Base-by-base conservation (phyloP, 352 stramenopile genomes). In the Halophytophthora polymorphica region DNA sequence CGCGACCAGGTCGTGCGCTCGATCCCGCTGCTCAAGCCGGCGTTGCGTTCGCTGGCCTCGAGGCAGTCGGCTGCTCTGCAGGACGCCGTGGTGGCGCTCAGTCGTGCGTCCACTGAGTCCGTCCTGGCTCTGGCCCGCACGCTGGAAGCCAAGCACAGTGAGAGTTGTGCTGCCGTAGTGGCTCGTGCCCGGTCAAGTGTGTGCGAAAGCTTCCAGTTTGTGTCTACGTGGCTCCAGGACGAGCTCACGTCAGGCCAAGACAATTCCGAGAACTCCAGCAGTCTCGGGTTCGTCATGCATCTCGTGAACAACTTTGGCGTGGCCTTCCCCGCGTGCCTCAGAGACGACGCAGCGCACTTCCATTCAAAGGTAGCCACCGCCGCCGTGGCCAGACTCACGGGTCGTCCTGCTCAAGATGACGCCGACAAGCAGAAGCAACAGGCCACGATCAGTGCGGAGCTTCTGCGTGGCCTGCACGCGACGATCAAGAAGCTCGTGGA, bases 401-500 rank as follows among this genome's bases (percentile, higher is more conserved):
- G 43, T 5, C 15, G 40, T 17, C 38, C 39, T 23, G 22, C 7
- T 14, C 12, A 41, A 35, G 50, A 42, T 38, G 69, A 63, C 35
- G 46, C 45, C 0, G 45, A 28, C 14, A 19, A 31, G 34, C 45
- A 41, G 19, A 66, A 60, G 21, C 53, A 66, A 46, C 53, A 66
- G 31, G 21, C 59, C 37, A 34, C 58, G 19, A 31, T 61, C 22
- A 56, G 22, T 23, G 49, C 59, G 33, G 56, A 75, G 17, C 39
- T 77, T 23, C 23, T 86, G 18, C 67, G 51, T 42, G 72, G 75
- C 31, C 43, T 81, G 31, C 35, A 58, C 15, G 56, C 34, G 21
- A 45, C 82, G 38, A 45, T 67, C 29, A 68, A 61, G 33, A 83
- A 76, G 42, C 65, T 86, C n/a, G n/a, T 77, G 3, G 72, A 82